Conservation (phyloP, 2,329 filamentous ascomycete genomes). For the Fusarium paranaense region DNA sequence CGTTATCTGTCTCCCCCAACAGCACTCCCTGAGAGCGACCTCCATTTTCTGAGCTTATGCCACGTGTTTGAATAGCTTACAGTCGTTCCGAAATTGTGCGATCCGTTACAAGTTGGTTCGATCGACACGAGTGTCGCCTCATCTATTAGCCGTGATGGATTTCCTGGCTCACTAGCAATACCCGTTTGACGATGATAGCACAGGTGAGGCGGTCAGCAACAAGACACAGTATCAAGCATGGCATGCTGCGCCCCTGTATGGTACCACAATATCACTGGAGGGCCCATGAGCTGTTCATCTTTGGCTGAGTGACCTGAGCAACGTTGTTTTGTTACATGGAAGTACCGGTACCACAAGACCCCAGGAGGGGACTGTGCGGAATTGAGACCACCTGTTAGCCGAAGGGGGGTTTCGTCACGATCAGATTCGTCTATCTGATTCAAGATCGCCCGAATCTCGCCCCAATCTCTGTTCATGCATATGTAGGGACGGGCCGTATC, state of each 20-base stretch:
- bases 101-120: neutral
- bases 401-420: neutral
- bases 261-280: neutral
- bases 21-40: neutral
- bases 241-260: neutral
- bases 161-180: neutral
- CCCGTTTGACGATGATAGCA: neutral
- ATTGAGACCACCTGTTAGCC: neutral
- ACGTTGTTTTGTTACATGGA: neutral
- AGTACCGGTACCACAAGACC: neutral
- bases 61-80: neutral
- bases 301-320: neutral
- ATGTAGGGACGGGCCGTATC: neutral
- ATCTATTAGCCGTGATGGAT: neutral
- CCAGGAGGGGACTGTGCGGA: neutral
- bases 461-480: neutral
- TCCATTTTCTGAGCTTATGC: neutral
- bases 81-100: neutral
- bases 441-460: neutral
- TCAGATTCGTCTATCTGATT: too few species aligned
- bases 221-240: neutral
- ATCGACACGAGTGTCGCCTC: neutral
- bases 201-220: neutral
- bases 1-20: neutral
- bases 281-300: neutral